A percentile compares a stretch with the other conserved stretches of the same genome.
These are phyloP conservation scores for Theobroma cacao DNA, from an alignment of 345 rosid species.

Conservation along the genomic window DNA sequence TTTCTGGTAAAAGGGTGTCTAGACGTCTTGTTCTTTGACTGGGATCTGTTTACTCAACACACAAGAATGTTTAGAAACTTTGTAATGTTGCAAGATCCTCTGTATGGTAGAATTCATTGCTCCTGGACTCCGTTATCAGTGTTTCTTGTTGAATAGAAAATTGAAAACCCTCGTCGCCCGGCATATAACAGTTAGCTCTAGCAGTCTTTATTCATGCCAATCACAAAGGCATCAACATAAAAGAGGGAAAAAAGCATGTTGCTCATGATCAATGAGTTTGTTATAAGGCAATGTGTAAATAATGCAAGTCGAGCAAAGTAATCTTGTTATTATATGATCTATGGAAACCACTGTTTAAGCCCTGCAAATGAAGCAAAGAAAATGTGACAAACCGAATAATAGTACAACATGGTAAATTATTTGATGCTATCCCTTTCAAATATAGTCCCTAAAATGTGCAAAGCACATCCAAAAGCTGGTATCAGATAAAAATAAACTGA, in stretches of 20 bases:
- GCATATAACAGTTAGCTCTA: not conserved
- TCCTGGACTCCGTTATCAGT: not conserved
- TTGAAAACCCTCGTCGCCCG: not conserved
- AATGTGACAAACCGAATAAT: constrained; percentile 2
- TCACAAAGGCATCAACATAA: not conserved
- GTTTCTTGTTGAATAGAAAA: not conserved
- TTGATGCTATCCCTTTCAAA: not conserved
- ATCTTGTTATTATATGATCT: not conserved
- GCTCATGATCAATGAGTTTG: not conserved
- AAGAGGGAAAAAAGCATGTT: not conserved
- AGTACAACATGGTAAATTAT: not conserved
- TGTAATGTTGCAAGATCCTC: not conserved
- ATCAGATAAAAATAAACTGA: constrained; percentile 7
- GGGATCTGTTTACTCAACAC: not conserved
- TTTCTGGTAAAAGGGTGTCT: not conserved
- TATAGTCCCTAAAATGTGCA: not conserved
- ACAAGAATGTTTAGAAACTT: not conserved
- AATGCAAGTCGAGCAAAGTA: not conserved
- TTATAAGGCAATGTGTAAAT: not conserved
- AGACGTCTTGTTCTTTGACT: not conserved
- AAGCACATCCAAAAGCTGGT: constrained; percentile 8
- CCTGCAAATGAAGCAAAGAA: not conserved
- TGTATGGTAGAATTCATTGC: not conserved
- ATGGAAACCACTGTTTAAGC: not conserved
- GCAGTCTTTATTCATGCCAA: not conserved